Percentiles rank a stretch among this genome's conserved stretches.
Evolutionary conservation across 2,329 filamentous ascomycete genomes (phyloP).

Genomic region (Stachybotrys echinatus): DNA sequence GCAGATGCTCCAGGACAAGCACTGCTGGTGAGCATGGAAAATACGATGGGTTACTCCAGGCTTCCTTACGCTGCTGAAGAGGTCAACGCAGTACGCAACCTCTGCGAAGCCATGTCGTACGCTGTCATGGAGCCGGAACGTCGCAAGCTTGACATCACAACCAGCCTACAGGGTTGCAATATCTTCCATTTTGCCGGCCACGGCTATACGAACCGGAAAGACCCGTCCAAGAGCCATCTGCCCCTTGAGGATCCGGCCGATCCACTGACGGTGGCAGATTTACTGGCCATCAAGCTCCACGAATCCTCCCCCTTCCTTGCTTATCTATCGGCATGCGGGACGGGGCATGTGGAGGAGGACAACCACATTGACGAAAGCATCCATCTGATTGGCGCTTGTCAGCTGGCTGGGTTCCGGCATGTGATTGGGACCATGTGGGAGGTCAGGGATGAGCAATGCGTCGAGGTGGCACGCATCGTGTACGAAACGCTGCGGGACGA

Average conservation of each 20-base stretch:
- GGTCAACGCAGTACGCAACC: constrained; percentile 5
- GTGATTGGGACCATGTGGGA: background rate
- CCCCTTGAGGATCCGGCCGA: constrained; percentile 4
- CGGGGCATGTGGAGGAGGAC: constrained; percentile 15
- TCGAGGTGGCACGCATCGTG: background rate
- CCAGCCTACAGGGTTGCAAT: constrained; percentile 14
- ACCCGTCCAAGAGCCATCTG: constrained; percentile 10
- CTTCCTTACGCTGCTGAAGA: constrained; percentile 17
- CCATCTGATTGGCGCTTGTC: constrained; percentile 20
- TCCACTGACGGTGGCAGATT: constrained; percentile 7
- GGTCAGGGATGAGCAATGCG: background rate
- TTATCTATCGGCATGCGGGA: constrained; percentile 32
- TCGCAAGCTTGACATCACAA: constrained; percentile 15
- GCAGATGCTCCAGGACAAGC: background rate
- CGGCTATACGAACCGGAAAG: constrained; percentile 10
- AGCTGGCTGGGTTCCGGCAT: background rate
- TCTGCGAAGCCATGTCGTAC: constrained; percentile 4
- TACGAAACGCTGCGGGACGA: background rate
- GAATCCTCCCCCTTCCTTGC: constrained; percentile 22
- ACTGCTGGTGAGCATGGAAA: constrained; percentile 22
- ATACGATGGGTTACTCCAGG: background rate
- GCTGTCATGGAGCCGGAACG: background rate
- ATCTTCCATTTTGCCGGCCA: constrained; percentile 40
- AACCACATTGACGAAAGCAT: constrained; percentile 28
- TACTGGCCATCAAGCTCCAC: constrained; percentile 11